A percentile compares a stretch with the other conserved stretches of the same genome.
These are phyloP conservation scores for Mycena amicta DNA, from an alignment of 768 basidiomycete genomes.

Conservation along the genomic window DNA sequence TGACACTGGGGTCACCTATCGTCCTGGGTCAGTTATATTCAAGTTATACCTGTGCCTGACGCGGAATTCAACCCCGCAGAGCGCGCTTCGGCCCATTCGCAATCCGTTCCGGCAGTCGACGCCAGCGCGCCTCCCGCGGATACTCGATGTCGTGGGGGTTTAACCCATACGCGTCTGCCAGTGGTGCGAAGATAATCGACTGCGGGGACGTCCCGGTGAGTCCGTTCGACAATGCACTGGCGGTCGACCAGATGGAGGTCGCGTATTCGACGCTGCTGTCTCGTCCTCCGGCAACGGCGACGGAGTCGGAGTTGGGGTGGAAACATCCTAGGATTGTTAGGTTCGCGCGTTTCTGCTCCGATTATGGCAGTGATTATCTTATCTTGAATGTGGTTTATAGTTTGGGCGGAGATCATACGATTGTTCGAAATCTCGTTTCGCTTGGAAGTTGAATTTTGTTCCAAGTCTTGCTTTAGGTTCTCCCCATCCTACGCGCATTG, in stretches of 20 bases:
- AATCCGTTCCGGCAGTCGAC: conserved; percentile 77
- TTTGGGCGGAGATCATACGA: conserved; percentile 88
- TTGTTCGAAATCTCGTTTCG: conserved; percentile 43
- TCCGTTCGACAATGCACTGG: conserved; percentile 82
- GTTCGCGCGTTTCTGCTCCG: conserved; percentile 13
- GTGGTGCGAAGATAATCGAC: conserved; percentile 68
- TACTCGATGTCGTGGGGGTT: conserved; percentile 75
- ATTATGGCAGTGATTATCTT: background rate
- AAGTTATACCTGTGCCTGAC: background rate
- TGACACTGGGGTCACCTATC: conserved; percentile 69
- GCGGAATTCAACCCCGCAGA: conserved; percentile 39
- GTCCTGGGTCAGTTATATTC: conserved; percentile 44
- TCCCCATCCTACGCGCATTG: conserved; percentile 82
- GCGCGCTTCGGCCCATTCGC: conserved; percentile 88
- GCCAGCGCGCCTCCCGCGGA: conserved; percentile 57
- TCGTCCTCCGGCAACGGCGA: conserved; percentile 45
- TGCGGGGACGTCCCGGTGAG: conserved; percentile 86
- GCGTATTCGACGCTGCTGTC: conserved; percentile 77
- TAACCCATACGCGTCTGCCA: conserved; percentile 63
- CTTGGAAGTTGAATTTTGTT: conserved; percentile 27
- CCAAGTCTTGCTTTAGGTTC: conserved; percentile 52
- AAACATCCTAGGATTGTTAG: conserved; percentile 80
- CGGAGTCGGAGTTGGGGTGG: too few relatives aligned
- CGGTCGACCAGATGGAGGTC: conserved; percentile 84
- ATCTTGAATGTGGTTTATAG: conserved; percentile 37